Evolutionary conservation across 371 early-diverging fungal species (phyloP).

Genomic region (Polyrhizophydium stewartii): DNA sequence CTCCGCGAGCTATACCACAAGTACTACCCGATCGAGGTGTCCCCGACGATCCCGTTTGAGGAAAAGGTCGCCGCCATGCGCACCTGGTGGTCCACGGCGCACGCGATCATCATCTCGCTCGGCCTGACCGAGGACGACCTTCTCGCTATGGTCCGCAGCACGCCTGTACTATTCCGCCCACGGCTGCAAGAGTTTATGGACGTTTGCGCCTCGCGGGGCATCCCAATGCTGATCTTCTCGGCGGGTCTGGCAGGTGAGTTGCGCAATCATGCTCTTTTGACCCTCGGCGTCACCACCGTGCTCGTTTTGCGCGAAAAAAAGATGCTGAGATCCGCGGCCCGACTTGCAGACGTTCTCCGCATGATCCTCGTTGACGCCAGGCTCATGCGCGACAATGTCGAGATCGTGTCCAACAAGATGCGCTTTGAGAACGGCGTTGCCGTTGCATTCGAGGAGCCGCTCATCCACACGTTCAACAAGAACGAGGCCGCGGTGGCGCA

Average conservation of each 20-base stretch:
- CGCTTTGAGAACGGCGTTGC: slow-evolving; percentile 48
- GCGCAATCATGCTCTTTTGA: background rate
- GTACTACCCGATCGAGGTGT: slow-evolving; percentile 73
- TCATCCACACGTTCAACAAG: slow-evolving; percentile 78
- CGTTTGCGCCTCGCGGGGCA: slow-evolving; percentile 22
- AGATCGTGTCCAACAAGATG: slow-evolving; percentile 73
- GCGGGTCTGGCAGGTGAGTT: slow-evolving; percentile 60
- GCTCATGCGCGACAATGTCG: slow-evolving; percentile 53
- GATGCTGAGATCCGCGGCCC: background rate
- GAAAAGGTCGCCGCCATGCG: slow-evolving; percentile 67
- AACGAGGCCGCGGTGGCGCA: slow-evolving; percentile 48
- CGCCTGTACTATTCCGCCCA: slow-evolving; percentile 47
- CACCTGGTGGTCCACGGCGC: slow-evolving; percentile 65
- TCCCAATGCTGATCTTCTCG: slow-evolving; percentile 71
- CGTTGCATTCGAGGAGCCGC: slow-evolving; percentile 56
- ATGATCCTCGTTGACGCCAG: slow-evolving; percentile 38
- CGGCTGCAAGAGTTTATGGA: slow-evolving; percentile 43
- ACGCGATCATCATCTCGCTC: slow-evolving; percentile 47
- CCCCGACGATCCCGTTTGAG: slow-evolving; percentile 40
- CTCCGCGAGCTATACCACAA: slow-evolving; percentile 46
- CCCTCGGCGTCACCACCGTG: background rate
- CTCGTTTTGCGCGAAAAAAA: slow-evolving; percentile 1
- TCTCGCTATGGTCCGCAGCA: slow-evolving; percentile 47
- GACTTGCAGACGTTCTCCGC: slow-evolving; percentile 56
- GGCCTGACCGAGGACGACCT: slow-evolving; percentile 50